Base-by-base conservation (phyloP, 2,329 filamentous ascomycete species). In the Fusarium buharicum region DNA sequence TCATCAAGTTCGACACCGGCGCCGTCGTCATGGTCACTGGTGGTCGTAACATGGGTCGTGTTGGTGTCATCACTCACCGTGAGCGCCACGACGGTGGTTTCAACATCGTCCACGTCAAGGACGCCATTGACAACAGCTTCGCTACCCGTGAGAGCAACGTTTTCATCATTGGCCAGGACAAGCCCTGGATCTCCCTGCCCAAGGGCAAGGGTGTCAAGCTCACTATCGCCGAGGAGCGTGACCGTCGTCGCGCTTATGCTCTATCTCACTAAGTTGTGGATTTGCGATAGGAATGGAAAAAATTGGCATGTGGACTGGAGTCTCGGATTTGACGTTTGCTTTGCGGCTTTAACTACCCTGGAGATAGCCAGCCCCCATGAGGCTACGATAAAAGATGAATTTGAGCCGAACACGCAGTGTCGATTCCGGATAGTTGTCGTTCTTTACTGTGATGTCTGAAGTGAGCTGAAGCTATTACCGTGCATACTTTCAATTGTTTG, bases 191-290 rank as follows among this genome's bases (percentile, higher is more conserved):
- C 84, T 96, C 92, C 76, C 89, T 99, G 79, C 96, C 95, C 81
- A 99, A 98, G 92, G 95, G 95, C 86, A 97, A 97, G 90, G 95
- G 95, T 92, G 95, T 99, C 86, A 97, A 97, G 92, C 92, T 98
- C 81, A 89, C 90, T 79, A 98, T 99, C 78, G 93, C 94, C 74
- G 94, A 99, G 87, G 94, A 99, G 92, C 89, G 94, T 86, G 94
- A 99, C 84, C 93, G 94, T 82, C 92, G 93, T 80, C 91, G 95
- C 78, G 92, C 93, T 71, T 72, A 77, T 70, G 67, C 79, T 68
- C 72, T 82, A 66, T 77, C 80, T 72, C 78, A 84, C 77, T 84
- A 86, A 83, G 72, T 41, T 66, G 53, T 65, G 54, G 54, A 48
- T 66, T 56, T 68, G 56, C 66, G 64, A 51, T 37, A 45, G 59